A percentile compares a stretch with the other conserved stretches of the same genome.
phyloP scores from a whole-genome alignment of 805 yeast species.

The Barnettozyma sp. region DNA sequence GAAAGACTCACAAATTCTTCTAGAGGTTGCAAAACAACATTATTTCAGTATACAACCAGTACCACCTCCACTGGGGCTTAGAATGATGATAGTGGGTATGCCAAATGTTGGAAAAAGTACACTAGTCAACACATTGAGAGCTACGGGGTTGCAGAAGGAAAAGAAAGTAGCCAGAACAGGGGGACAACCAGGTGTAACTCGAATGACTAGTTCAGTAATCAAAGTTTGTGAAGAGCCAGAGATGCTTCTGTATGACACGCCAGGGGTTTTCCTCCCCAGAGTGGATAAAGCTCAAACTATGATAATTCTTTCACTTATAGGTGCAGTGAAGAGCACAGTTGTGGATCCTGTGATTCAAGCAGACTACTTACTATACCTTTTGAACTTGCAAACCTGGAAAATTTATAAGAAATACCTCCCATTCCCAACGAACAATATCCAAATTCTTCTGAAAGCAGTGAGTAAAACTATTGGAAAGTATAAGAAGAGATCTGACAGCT shows the following conservation, averaged over 20 bases:
- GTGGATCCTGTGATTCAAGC: constrained; percentile 83
- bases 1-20: constrained; percentile 42
- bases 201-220: constrained; percentile 69
- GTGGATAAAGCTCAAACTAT: constrained; percentile 59
- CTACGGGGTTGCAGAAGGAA: constrained; percentile 25
- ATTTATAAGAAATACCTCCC: constrained; percentile 34
- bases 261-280: constrained; percentile 84
- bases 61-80: constrained; percentile 72
- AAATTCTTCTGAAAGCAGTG: constrained; percentile 44
- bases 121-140: constrained; percentile 65
- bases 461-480: constrained; percentile 34
- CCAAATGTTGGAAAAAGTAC: constrained; percentile 98
- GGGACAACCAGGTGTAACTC: constrained; percentile 84
- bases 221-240: constrained; percentile 54
- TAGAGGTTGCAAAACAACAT: constrained; percentile 41
- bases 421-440: constrained; percentile 68
- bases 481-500: constrained; percentile 27
- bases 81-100: constrained; percentile 82
- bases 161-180: constrained; percentile 83
- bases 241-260: constrained; percentile 77
- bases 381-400: constrained; percentile 50
- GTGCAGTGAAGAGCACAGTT: constrained; percentile 61
- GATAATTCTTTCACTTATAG: constrained; percentile 66
- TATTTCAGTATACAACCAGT: constrained; percentile 47
- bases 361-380: constrained; percentile 68